Base-by-base conservation (phyloP, 805 yeast species). In the Ogataea allantospora region DNA sequence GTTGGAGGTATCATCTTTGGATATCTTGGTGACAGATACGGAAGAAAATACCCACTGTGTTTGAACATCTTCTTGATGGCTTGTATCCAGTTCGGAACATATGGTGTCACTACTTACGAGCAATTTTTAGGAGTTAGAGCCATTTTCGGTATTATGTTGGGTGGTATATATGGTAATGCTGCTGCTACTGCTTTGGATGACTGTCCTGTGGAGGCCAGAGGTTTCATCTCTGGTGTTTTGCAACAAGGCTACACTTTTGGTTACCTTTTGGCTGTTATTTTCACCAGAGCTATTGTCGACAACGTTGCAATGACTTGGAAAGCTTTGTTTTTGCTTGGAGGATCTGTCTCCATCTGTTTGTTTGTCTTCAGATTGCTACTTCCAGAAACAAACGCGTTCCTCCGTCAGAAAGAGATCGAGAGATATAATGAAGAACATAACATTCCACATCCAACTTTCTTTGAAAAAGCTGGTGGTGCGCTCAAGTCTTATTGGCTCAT, bases 181-280 rank as follows among this genome's bases (percentile, higher is more conserved):
- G 67, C 77, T 15, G 73, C 77, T 17, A 70, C 75, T 13, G 71
- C 78, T 12, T 50, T 76, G 26, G 80, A 75, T 45, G 79, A 73
- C 55, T 66, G 75, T 48, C 80, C 81, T 9, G 51, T 56, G 18
- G 66, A 59, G 23, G 75, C 82, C 22, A 66, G 76, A 60, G 82
- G 85, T 30, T 67, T 79, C 40, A 60, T 80, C 32, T 73, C 80
- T 23, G 87, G 86, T 32, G 58, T 84, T 27, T 75, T 87, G 55
- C 95, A 86, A 61, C 83, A 85, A 57, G 95, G 95, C 44, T 87
- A 81, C 49, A 81, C 84, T 1, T 70, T 81, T 32, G 88, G 88
- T 16, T 80, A 79, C 50, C 61, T 81, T 17, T 54, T 80, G 42
- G 86, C 79, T 5, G 84, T 79, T 33, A 66, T 80, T 16, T 81